phyloP scores from a whole-genome alignment of 768 basidiomycete species.

The Pulveroboletus sp. region DNA sequence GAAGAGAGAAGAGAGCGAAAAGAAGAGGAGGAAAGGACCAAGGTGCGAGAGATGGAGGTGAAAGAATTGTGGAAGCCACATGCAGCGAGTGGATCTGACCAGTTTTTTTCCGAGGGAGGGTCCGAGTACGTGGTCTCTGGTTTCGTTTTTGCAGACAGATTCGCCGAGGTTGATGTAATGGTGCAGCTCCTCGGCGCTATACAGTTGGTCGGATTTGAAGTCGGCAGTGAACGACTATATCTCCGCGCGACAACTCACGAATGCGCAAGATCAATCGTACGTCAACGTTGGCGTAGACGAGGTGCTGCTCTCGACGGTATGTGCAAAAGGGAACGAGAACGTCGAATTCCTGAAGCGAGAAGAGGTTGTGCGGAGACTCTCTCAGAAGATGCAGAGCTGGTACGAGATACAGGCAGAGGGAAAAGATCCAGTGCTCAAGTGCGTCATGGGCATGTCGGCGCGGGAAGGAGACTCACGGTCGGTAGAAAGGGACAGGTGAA shows the following conservation, averaged over 20 bases:
- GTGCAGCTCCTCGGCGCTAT: slow-evolving; percentile 50
- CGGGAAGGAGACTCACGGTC: neutral
- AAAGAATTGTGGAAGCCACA: slow-evolving; percentile 79
- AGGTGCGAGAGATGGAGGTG: slow-evolving; percentile 53
- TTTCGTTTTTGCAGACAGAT: neutral
- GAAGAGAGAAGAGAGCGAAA: slow-evolving; percentile 57
- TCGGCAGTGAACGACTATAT: slow-evolving; percentile 63
- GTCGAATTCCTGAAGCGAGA: slow-evolving; percentile 66
- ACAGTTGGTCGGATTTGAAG: slow-evolving; percentile 56
- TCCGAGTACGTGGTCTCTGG: slow-evolving; percentile 48
- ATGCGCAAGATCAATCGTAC: slow-evolving; percentile 62
- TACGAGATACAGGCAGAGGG: slow-evolving; percentile 58
- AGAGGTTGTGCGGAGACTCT: slow-evolving; percentile 52
- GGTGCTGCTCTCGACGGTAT: slow-evolving; percentile 36
- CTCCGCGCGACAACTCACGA: slow-evolving; percentile 55
- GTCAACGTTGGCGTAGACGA: slow-evolving; percentile 58
- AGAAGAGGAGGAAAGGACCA: slow-evolving; percentile 47
- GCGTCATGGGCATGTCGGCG: slow-evolving; percentile 19
- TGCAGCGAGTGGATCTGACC: slow-evolving; percentile 40
- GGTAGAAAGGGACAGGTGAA: slow-evolving; percentile 73
- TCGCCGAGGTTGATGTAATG: neutral
- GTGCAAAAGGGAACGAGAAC: slow-evolving; percentile 32
- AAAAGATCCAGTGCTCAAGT: slow-evolving; percentile 61
- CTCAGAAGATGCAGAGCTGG: slow-evolving; percentile 75
- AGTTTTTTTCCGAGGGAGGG: slow-evolving; percentile 63